A percentile compares a stretch with the other conserved stretches of the same genome.
Evolutionary conservation across 257 asterid genomes (phyloP).

Genomic region (Ophiorrhiza pumila): DNA sequence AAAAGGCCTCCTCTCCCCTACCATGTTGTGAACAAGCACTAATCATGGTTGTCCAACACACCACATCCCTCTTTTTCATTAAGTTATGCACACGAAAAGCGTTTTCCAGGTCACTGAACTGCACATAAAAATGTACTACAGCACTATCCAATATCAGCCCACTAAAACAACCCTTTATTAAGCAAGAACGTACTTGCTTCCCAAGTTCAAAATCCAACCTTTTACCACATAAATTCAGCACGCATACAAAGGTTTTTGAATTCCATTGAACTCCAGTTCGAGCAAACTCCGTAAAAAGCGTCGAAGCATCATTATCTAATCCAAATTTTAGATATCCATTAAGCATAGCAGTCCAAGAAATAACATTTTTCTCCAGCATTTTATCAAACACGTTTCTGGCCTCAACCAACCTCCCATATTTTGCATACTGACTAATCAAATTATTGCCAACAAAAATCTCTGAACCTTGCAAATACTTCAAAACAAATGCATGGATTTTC

Average conservation of each 20-base stretch:
- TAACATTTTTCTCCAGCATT: constrained; percentile 63
- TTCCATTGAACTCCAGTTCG: no score
- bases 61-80: constrained; percentile 52
- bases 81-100: constrained; percentile 52
- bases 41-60: constrained; percentile 81
- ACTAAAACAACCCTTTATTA: constrained; percentile 45
- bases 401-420: constrained; percentile 42
- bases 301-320: constrained; percentile 38
- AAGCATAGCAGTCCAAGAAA: constrained; percentile 93
- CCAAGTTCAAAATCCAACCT: no score
- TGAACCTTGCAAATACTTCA: constrained; percentile 34
- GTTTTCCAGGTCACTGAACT: constrained; percentile 51
- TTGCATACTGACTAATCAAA: constrained; percentile 48
- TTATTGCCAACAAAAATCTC: constrained; percentile 47
- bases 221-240: no score
- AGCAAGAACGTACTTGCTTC: constrained; percentile 63
- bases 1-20: constrained; percentile 47
- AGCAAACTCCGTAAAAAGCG: constrained; percentile 48
- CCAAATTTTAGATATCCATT: constrained; percentile 68
- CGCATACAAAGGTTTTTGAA: no score
- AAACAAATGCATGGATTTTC: constrained; percentile 41
- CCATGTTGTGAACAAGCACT: constrained; percentile 70
- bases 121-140: constrained; percentile 58
- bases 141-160: constrained; percentile 58
- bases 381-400: constrained; percentile 75